Evolutionary conservation across 371 early-diverging fungal species (phyloP), one percentile per base, ranked within the genome.

Genomic region (Zychaea mexicana): DNA sequence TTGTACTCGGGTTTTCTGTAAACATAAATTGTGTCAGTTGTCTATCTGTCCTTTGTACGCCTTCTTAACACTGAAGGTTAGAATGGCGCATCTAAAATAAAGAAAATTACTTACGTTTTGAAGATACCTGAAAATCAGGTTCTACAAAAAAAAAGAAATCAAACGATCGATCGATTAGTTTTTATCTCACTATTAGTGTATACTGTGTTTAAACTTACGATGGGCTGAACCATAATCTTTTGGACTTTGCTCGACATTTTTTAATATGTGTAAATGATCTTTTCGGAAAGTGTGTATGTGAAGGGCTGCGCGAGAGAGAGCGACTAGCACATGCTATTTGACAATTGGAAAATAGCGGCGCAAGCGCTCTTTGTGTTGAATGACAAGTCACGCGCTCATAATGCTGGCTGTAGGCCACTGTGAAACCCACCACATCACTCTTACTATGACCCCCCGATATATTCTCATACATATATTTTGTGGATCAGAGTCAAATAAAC

Each of bases 151-250:
- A 52, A 36, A 64, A 31, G 53, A 21, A 56, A 45, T 62, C 24
- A 47, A 47, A 17, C 22, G 30, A 36, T 32, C 19, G 56, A 13
- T 46, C 30, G 53, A 38, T 26, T 36, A 22, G 24, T 36, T 49
- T 28, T 33, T 8, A 26, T 4, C 4, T 26, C 12, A 17, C 12
- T 19, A 21, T 21, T 2, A 36, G 8, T 17, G 15, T 31, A 12
- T 24, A 19, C 2, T 30, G 24, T 4, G 17, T 38, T 24, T 49
- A 19, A 22, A 79, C 86, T 77, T 85, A 90, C 91, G 84, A 97
- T 97, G 85, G 97, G 97, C 82, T 94, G 94, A 67, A 97, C 95
- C 95, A 97, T 94, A 82, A 94, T 90, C 85, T 94, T 94, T 72
- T 94, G 94, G 39, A 95, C 94, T 80, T 93, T 92, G 53, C 90